These are phyloP conservation scores for Candida multigemmis DNA, from an alignment of 805 yeast genomes.

Conservation along the genomic window DNA sequence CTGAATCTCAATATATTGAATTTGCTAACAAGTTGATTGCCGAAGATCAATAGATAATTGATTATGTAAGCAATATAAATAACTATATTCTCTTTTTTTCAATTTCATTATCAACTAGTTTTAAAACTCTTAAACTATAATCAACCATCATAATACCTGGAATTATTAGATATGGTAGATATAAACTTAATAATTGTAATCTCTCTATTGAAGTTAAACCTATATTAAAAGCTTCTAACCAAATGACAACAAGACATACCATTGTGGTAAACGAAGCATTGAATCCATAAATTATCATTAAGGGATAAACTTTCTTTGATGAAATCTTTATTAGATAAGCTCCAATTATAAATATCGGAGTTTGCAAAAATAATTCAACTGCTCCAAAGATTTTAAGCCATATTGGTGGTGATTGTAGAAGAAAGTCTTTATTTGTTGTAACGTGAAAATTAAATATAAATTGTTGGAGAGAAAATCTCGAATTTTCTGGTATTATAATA, in stretches of 20 bases:
- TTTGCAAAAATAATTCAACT: constrained; percentile 66
- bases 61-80: background rate
- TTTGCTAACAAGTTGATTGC: constrained; percentile 56
- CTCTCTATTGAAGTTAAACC: constrained; percentile 31
- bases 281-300: constrained; percentile 60
- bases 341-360: constrained; percentile 54
- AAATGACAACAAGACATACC: constrained; percentile 54
- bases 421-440: constrained; percentile 58
- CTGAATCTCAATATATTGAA: constrained; percentile 72
- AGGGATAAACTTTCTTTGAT: constrained; percentile 12
- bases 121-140: constrained; percentile 1
- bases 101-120: background rate
- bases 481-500: constrained; percentile 50
- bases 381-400: constrained; percentile 73
- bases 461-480: constrained; percentile 40
- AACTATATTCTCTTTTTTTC: background rate
- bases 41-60: constrained; percentile 8
- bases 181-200: constrained; percentile 39
- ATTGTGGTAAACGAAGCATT: constrained; percentile 78
- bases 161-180: constrained; percentile 63
- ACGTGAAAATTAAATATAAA: constrained; percentile 52
- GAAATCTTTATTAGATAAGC: constrained; percentile 1
- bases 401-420: constrained; percentile 46
- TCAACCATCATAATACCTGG: constrained; percentile 53
- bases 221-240: constrained; percentile 18